A percentile compares a stretch with the other conserved stretches of the same genome.
These are phyloP conservation scores for Penicillium ochrochloron DNA, from an alignment of 495 filamentous ascomycete genomes.

Conservation along the genomic window DNA sequence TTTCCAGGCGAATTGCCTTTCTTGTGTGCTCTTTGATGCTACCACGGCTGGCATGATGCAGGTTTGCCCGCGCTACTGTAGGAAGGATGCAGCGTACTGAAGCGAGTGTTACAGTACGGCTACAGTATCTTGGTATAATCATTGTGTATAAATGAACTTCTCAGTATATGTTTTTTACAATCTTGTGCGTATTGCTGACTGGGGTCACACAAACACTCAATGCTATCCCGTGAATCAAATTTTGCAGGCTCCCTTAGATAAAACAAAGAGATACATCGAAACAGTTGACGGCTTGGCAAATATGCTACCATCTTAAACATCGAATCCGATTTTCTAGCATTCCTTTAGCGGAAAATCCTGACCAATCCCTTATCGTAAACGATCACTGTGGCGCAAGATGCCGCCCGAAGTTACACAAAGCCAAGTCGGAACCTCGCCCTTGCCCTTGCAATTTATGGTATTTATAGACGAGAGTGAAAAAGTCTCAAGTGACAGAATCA, in stretches of 20 bases:
- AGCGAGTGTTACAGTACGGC: too few relatives aligned
- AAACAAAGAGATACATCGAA: too few relatives aligned
- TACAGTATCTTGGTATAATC: too few relatives aligned
- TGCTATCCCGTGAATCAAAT: too few relatives aligned
- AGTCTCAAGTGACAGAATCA: neutral
- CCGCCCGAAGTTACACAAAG: neutral
- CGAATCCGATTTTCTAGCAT: neutral
- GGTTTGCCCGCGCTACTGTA: too few relatives aligned
- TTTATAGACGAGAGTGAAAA: too few relatives aligned
- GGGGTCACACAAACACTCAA: too few relatives aligned
- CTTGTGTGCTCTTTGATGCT: neutral
- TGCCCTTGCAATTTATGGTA: neutral
- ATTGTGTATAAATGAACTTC: constrained; percentile 31
- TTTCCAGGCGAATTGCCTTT: neutral
- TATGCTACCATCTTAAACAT: neutral
- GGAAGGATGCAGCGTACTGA: too few relatives aligned
- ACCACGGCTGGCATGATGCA: too few relatives aligned
- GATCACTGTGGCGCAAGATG: neutral
- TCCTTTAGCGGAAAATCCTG: neutral
- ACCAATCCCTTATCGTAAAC: neutral
- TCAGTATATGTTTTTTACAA: constrained; percentile 26
- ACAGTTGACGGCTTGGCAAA: neutral
- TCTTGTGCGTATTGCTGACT: too few relatives aligned
- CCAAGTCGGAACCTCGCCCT: neutral
- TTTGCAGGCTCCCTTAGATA: too few relatives aligned